A percentile compares a stretch with the other conserved stretches of the same genome.
Evolutionary conservation across 768 basidiomycete genomes (phyloP).

Genomic region (Mrakia hoshinonis): DNA sequence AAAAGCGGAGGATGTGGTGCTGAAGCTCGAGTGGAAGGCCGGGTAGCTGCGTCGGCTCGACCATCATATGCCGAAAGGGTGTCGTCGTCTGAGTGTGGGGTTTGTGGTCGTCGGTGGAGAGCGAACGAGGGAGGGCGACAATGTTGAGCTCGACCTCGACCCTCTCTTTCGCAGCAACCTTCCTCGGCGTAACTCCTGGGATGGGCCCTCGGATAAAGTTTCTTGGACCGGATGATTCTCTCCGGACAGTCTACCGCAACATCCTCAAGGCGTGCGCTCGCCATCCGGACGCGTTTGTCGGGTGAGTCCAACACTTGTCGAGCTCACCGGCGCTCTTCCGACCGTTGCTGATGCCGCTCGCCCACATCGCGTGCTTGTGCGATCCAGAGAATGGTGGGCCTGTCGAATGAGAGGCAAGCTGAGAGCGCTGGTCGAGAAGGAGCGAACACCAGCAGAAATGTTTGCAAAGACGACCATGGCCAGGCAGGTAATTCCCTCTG

Average conservation of each 20-base stretch:
- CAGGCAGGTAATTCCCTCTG: not conserved
- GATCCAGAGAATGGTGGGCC: not conserved
- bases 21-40: no score
- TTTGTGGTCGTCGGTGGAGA: no score
- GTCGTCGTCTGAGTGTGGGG: no score
- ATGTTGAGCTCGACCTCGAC: not conserved
- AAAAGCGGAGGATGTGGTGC: no score
- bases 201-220: not conserved
- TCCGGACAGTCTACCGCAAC: not conserved
- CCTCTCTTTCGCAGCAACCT: not conserved
- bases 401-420: not conserved
- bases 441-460: not conserved
- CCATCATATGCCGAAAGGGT: no score
- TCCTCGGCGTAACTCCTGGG: not conserved
- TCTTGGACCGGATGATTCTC: not conserved
- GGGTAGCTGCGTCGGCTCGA: no score
- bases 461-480: not conserved
- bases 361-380: not conserved
- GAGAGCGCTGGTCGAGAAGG: not conserved
- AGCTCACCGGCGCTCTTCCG: not conserved
- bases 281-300: not conserved
- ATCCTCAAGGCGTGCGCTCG: constrained; percentile 2
- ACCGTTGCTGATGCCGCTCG: not conserved
- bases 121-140: no score
- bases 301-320: not conserved